These are phyloP conservation scores for Simmondsia chinensis DNA, from an alignment of 148 eudicot species.

Conservation along the genomic window DNA sequence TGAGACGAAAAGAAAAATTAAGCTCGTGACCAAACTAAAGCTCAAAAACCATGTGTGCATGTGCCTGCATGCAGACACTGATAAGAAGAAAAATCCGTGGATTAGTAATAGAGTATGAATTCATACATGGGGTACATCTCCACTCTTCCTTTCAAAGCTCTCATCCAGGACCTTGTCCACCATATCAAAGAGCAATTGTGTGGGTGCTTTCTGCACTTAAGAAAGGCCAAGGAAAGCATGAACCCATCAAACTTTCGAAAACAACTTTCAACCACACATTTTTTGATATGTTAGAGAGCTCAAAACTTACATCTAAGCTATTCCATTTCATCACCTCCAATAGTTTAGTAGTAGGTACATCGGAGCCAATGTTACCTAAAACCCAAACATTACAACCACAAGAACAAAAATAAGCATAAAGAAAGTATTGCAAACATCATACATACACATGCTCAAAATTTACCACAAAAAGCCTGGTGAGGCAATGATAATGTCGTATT, in stretches of 20 bases:
- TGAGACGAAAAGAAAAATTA: conserved; percentile 8
- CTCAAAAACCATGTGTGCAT: no score
- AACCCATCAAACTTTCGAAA: neutral
- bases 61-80: no score
- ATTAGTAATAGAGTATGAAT: conserved; percentile 1
- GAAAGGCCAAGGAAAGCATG: conserved; percentile 4
- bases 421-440: no score
- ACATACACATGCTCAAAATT: no score
- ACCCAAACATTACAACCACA: no score
- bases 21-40: no score
- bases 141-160: conserved; percentile 67
- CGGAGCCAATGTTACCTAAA: conserved; percentile 30
- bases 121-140: conserved; percentile 67
- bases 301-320: conserved; percentile 69
- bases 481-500: no score
- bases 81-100: neutral
- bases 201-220: conserved; percentile 63
- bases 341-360: conserved; percentile 40
- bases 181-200: conserved; percentile 63
- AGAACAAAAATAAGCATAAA: no score
- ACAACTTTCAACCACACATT: no score
- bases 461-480: no score
- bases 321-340: conserved; percentile 60
- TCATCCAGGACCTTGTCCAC: conserved; percentile 66
- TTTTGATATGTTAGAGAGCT: no score